A percentile compares a stretch with the other conserved stretches of the same genome.
These are phyloP conservation scores for Ceratocystis albifundus DNA, from an alignment of 2,329 filamentous ascomycete genomes.

Conservation along the genomic window DNA sequence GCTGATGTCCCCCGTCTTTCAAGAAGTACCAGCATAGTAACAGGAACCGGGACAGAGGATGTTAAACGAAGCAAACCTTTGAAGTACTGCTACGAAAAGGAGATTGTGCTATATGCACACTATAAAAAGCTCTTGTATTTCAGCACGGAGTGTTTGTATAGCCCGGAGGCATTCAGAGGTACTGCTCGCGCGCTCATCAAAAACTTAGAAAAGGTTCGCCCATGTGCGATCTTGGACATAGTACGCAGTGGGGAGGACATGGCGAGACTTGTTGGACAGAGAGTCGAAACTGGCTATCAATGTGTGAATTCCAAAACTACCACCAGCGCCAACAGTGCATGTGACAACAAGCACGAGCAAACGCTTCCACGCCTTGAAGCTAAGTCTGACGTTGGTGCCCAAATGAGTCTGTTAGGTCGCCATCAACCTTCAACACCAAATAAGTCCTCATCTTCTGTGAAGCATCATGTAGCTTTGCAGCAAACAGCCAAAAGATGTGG, in stretches of 20 bases:
- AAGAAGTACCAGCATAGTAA: slow-evolving; percentile 82
- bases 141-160: slow-evolving; percentile 96
- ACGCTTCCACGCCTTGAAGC: not conserved
- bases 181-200: slow-evolving; percentile 89
- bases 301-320: not conserved
- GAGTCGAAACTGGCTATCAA: not conserved
- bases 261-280: slow-evolving; percentile 57
- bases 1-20: slow-evolving; percentile 81
- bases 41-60: slow-evolving; percentile 62
- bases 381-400: not conserved
- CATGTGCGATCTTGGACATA: slow-evolving; percentile 89
- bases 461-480: slow-evolving; percentile 31
- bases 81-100: slow-evolving; percentile 98
- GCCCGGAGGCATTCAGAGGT: slow-evolving; percentile 88
- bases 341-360: not conserved
- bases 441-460: not conserved
- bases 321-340: not conserved
- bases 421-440: not conserved
- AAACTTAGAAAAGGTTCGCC: slow-evolving; percentile 81
- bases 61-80: slow-evolving; percentile 93
- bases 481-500: slow-evolving; percentile 74
- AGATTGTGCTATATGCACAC: slow-evolving; percentile 94
- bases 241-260: slow-evolving; percentile 94
- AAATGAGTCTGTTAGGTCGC: too few relatives aligned
- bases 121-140: slow-evolving; percentile 97